These are phyloP conservation scores for Hamiltosporidium tvaerminnensis DNA, from an alignment of 371 early-diverging fungal species.

Conservation along the genomic window DNA sequence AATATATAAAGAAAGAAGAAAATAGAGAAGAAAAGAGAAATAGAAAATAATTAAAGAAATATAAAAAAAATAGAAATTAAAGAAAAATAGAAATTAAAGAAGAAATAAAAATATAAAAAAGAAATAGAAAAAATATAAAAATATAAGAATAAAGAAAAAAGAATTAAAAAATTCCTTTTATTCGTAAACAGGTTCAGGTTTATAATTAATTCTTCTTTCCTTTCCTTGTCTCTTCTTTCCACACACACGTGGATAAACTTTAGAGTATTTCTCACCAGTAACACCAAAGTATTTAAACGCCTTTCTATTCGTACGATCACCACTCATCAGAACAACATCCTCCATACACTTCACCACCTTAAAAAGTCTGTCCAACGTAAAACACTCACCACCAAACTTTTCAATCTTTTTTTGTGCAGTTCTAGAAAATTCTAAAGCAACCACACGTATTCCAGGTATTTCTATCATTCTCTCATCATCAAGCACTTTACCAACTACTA, in stretches of 20 bases:
- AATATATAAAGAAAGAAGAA: too few species aligned
- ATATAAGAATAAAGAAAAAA: too few species aligned
- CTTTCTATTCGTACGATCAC: slow-evolving; percentile 39
- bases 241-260: slow-evolving; percentile 46
- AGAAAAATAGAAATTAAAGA: too few species aligned
- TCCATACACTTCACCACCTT: slow-evolving; percentile 33
- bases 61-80: too few species aligned
- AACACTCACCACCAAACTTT: slow-evolving; percentile 43
- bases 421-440: slow-evolving; percentile 44
- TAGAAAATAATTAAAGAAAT: too few species aligned
- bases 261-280: slow-evolving; percentile 47
- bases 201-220: too few species aligned
- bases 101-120: too few species aligned
- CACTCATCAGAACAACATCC: slow-evolving; percentile 39
- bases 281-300: slow-evolving; percentile 51
- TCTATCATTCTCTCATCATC: slow-evolving; percentile 49
- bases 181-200: too few species aligned
- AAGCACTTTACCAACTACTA: slow-evolving; percentile 50
- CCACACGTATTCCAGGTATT: slow-evolving; percentile 45
- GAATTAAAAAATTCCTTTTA: too few species aligned
- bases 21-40: too few species aligned
- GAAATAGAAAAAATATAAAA: too few species aligned
- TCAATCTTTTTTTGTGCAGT: slow-evolving; percentile 46
- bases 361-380: slow-evolving; percentile 52
- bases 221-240: slow-evolving; percentile 36